Conservation (phyloP, 306 rosid genomes). For the Hippophae tibetana region DNA sequence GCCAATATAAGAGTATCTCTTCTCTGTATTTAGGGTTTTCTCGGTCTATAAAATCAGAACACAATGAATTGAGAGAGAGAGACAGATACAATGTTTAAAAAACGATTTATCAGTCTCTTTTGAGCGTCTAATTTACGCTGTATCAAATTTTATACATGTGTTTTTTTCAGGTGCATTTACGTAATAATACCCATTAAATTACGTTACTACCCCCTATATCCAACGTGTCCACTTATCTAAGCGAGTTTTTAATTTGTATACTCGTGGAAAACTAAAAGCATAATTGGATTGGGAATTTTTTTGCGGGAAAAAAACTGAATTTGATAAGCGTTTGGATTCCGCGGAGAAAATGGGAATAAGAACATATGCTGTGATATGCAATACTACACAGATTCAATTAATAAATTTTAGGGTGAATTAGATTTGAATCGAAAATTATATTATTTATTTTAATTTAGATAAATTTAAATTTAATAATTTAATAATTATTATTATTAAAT, state of each 20-base stretch:
- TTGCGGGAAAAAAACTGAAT: constrained; percentile 1
- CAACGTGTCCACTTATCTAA: background rate
- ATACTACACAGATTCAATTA: too few relatives aligned
- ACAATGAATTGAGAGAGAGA: background rate
- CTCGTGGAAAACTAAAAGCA: background rate
- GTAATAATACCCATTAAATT: background rate
- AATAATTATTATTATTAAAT: too few relatives aligned
- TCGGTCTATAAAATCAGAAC: background rate
- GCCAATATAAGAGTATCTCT: background rate
- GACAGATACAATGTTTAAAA: too few relatives aligned
- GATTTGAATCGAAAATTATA: too few relatives aligned
- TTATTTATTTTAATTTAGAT: too few relatives aligned
- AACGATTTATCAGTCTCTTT: too few relatives aligned
- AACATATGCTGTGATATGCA: too few relatives aligned
- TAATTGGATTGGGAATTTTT: background rate
- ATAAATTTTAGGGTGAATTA: too few relatives aligned
- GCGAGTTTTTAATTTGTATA: background rate
- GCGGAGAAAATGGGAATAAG: background rate
- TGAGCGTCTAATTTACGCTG: constrained; percentile 16
- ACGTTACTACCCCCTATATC: background rate
- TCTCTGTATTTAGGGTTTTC: background rate
- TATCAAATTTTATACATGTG: too few relatives aligned
- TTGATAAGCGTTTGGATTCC: constrained; percentile 24
- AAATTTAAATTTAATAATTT: too few relatives aligned
- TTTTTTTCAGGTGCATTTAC: background rate